Base-by-base conservation (phyloP, 345 rosid genomes). In the Eucalyptus viminalis region DNA sequence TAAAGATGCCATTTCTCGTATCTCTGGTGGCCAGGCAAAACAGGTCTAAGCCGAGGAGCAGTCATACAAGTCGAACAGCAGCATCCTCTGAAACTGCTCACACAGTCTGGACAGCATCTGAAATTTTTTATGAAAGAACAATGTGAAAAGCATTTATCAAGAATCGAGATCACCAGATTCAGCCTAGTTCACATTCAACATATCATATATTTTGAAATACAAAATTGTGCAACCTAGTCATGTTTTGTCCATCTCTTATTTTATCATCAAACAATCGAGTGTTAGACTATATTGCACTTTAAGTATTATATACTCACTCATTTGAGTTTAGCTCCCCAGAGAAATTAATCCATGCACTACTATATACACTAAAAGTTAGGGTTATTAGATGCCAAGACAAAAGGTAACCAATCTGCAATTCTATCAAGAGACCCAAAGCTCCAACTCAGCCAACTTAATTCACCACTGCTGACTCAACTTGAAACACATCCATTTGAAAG, bases 1-100 rank as follows among this genome's bases (percentile, higher is more conserved):
- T 98, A 97, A 7, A 92, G 88, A 89, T 96, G 95, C 99, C 99
- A 98, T 88, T 95, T 98, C 89, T 92, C 86, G 93, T 96, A 98
- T 95, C 99, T 95, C 88, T 96, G 95, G 89, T 92, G 86, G 49
- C 95, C 96, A 69, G 96, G 95, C 87, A 98, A 93, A 90, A 95
- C 91, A 44, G 99, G 99, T 91, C 99, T 94, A 88, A 93, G 91
- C 60, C 99, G 97, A 86, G 96, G 94, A 49, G 98, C 97, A 86
- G 92, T 91, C 10, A 91, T 93, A 92, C 98, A 98, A 89, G 90
- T 88, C 49, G 91, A 91, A 92, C 97, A 91, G 93, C 99, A 97
- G 60, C 99, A 95, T 54, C 99, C 99, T 60, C 92, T 90, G 53
- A 96, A 92, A 93, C 92, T 89, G 89, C 90, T 91, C 65, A 94